Evolutionary conservation across 768 basidiomycete genomes (phyloP).

Genomic region (Suillus brevipes): DNA sequence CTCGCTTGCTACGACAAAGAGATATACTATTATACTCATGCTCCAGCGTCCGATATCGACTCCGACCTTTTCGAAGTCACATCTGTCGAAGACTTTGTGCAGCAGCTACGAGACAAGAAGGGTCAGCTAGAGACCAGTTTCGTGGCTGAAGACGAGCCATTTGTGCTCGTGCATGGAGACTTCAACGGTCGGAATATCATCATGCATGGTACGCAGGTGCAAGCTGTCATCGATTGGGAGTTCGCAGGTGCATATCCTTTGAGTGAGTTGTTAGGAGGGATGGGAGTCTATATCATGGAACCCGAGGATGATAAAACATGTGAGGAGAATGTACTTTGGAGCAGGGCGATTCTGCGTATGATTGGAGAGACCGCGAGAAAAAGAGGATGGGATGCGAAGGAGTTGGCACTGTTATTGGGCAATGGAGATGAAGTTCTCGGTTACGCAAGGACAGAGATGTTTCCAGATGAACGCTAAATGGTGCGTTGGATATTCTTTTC

Average conservation of each 20-base stretch:
- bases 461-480: not conserved
- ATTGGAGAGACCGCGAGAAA: not conserved
- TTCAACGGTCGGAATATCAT: not conserved
- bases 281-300: not conserved
- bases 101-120: not conserved
- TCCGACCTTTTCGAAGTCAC: no score
- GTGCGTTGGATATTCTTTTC: not conserved
- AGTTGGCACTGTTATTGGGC: not conserved
- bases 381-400: not conserved
- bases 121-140: not conserved
- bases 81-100: not conserved
- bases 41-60: not conserved
- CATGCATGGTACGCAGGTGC: not conserved
- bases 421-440: not conserved
- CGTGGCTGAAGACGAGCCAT: not conserved
- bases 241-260: not conserved
- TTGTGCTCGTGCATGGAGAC: not conserved
- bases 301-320: not conserved
- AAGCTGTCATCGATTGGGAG: not conserved
- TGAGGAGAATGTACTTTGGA: not conserved
- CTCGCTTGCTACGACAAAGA: not conserved
- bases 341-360: not conserved
- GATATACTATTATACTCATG: not conserved
- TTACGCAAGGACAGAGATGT: not conserved
- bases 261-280: not conserved